Conservation (phyloP, 1,284 basidiomycete species). For the Sporisorium scitamineum region DNA sequence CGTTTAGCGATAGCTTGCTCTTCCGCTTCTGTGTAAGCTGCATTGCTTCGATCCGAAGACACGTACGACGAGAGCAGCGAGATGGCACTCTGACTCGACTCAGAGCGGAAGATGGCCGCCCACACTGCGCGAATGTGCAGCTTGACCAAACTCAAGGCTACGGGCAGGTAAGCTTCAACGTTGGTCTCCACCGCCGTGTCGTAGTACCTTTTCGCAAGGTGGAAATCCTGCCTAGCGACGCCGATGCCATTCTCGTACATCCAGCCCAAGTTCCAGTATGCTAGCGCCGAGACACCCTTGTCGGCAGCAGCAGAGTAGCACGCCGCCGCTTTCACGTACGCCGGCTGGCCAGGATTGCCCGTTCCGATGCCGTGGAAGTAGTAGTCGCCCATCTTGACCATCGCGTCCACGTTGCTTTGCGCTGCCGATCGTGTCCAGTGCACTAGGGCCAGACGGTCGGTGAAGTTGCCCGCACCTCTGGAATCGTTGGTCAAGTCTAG, state of each 20-base stretch:
- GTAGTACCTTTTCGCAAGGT: slow-evolving; percentile 95
- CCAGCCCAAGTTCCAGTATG: slow-evolving; percentile 98
- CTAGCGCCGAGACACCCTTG: slow-evolving; percentile 88
- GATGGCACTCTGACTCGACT: slow-evolving; percentile 56
- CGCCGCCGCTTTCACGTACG: slow-evolving; percentile 84
- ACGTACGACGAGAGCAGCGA: slow-evolving; percentile 53
- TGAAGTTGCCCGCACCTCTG: slow-evolving; percentile 36
- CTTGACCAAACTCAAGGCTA: slow-evolving; percentile 82
- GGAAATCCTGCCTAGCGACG: slow-evolving; percentile 83
- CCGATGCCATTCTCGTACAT: slow-evolving; percentile 98
- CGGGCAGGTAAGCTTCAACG: slow-evolving; percentile 87
- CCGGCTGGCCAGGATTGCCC: slow-evolving; percentile 74
- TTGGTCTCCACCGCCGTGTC: slow-evolving; percentile 89
- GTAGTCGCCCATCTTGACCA: slow-evolving; percentile 91
- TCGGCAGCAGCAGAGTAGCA: slow-evolving; percentile 93
- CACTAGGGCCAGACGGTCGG: slow-evolving; percentile 83
- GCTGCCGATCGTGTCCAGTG: slow-evolving; percentile 95
- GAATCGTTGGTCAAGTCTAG: slow-evolving; percentile 8
- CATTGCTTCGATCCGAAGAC: slow-evolving; percentile 17
- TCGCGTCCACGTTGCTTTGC: slow-evolving; percentile 92
- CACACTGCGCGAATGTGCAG: slow-evolving; percentile 86
- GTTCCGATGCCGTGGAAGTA: slow-evolving; percentile 77
- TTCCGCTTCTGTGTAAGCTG: slow-evolving; percentile 58
- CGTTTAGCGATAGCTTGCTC: slow-evolving; percentile 39
- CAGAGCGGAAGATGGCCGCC: slow-evolving; percentile 69